Conservation (phyloP, 2,329 filamentous ascomycete genomes). For the Dactylellina cionopaga region DNA sequence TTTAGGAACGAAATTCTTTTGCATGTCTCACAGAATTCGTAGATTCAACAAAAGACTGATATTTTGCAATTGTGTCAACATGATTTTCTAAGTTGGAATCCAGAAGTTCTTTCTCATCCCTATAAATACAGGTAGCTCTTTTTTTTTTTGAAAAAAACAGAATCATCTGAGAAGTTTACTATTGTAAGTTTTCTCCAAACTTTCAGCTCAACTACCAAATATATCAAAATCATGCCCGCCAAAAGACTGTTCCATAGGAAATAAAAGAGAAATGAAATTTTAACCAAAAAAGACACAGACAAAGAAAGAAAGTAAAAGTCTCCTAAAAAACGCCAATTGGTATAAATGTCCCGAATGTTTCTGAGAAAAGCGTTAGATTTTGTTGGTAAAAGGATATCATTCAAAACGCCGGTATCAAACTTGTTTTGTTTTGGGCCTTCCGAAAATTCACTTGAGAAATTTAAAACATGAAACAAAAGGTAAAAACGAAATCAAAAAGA, state of each 20-base stretch:
- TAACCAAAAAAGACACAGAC: constrained; percentile 3
- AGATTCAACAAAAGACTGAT: no score
- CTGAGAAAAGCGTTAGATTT: constrained; percentile 18
- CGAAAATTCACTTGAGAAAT: neutral
- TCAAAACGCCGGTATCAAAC: constrained; percentile 41
- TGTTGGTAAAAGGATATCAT: constrained; percentile 14
- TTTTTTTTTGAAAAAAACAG: constrained; percentile 9
- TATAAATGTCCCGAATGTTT: constrained; percentile 33
- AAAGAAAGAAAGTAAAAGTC: constrained; percentile 11
- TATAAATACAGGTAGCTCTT: constrained; percentile 36
- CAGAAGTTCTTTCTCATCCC: neutral
- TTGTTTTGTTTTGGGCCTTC: constrained; percentile 27
- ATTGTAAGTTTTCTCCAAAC: no score
- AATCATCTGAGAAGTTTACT: no score
- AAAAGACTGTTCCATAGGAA: constrained; percentile 21
- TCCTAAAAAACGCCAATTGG: constrained; percentile 47
- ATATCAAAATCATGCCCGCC: constrained; percentile 40
- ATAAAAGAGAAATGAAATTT: neutral
- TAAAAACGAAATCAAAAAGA: neutral
- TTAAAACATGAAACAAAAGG: constrained; percentile 9
- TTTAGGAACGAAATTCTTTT: neutral
- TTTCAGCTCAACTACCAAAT: constrained; percentile 8
- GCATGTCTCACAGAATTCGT: neutral
- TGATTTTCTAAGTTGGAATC: no score
- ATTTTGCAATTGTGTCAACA: no score